A percentile compares a stretch with the other conserved stretches of the same genome.
Conservation (phyloP, 805 yeast species). For the Starmerella tilneyi region DNA sequence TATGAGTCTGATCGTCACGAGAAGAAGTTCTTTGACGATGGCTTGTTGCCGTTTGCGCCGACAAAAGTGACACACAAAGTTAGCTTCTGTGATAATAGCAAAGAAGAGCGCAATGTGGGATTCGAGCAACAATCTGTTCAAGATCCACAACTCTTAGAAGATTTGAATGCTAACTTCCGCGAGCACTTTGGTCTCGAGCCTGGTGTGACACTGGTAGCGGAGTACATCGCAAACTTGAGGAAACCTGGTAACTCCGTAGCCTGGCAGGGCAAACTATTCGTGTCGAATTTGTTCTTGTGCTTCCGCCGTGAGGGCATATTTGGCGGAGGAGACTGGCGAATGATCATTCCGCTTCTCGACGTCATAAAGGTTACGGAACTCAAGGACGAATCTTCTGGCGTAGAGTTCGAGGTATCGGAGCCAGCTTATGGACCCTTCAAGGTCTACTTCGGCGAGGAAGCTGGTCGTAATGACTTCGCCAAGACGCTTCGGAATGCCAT, state of each 20-base stretch:
- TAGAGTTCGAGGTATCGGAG: constrained; percentile 19
- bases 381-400: not conserved
- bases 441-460: constrained; percentile 9
- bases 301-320: constrained; percentile 75
- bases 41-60: constrained; percentile 1
- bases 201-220: constrained; percentile 45
- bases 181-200: constrained; percentile 54
- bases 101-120: not conserved
- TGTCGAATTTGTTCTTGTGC: constrained; percentile 61
- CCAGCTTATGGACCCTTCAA: constrained; percentile 14
- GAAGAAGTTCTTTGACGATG: constrained; percentile 9
- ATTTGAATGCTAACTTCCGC: constrained; percentile 51
- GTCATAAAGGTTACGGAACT: constrained; percentile 29
- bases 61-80: constrained; percentile 7
- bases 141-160: constrained; percentile 25
- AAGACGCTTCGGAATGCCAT: constrained; percentile 37
- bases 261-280: constrained; percentile 55
- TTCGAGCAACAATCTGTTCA: constrained; percentile 1
- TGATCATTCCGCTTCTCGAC: constrained; percentile 71
- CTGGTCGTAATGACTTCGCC: constrained; percentile 5
- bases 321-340: constrained; percentile 42
- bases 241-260: constrained; percentile 11
- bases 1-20: not conserved
- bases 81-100: not conserved
- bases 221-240: constrained; percentile 36